Evolutionary conservation across 1,284 basidiomycete genomes (phyloP), one percentile per base, ranked within the genome.

Genomic region (Apiotrichum mycotoxinovorans): DNA sequence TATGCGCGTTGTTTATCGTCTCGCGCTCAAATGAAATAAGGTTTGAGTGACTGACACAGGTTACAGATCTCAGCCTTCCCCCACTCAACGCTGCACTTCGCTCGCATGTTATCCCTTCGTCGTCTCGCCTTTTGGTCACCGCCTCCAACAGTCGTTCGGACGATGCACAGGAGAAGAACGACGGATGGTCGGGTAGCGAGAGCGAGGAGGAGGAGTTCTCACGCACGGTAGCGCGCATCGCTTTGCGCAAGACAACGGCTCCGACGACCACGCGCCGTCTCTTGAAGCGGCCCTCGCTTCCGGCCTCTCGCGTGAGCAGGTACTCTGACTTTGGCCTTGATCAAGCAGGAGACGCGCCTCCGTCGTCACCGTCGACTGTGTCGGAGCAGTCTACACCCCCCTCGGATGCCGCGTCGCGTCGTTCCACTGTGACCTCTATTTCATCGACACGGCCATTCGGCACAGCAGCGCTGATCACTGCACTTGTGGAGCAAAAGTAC

Each of bases 201-300:
- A 68, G 65, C 8, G 71, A 73, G 51, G 71, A 73, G 50, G 71
- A 73, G 37, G 70, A 69, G 48, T 71, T 68, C 59, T 59, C 63
- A 9, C 49, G 57, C 41, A 62, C 64, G 3, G 61, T 69, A 17
- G 45, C 62, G 4, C 51, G 51, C 17, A 64, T 72, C 18, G 55
- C 58, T 9, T 42, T 34, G 20, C 60, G 66, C 25, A 66, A 62
- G 60, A 44, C 40, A 14, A 51, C 59, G 17, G 42, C 51, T 26
- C 37, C 51, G 14, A 34, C 46, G 22, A 22, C 50, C 2, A 23
- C 43, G 42, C 52, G 51, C 22, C 47, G 46, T 10, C 37, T 62
- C 12, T 26, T 42, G 12, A 58, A 58, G 48, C 57, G 57, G 11
- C 60, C 60, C 4, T 58, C 60, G 20, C 34, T 62, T 3, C 57